Evolutionary conservation across 2,329 filamentous ascomycete genomes (phyloP).

Genomic region (Curvularia lunata): DNA sequence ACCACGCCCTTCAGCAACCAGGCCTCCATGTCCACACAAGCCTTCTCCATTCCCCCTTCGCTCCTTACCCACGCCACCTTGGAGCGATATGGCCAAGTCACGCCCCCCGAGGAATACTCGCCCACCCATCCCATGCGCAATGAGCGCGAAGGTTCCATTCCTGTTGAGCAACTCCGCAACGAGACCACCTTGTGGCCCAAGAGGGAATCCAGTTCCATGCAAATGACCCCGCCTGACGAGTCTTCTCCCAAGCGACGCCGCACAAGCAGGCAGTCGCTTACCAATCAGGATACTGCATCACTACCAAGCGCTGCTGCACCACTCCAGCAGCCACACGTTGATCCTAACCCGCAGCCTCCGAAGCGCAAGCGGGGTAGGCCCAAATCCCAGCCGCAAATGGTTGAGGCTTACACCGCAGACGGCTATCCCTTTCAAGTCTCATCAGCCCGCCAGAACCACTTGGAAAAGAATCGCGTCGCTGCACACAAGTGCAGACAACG

Average conservation of each 20-base stretch:
- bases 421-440: slow-evolving; percentile 45
- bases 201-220: slow-evolving; percentile 13
- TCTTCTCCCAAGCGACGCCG: slow-evolving; percentile 38
- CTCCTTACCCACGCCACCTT: slow-evolving; percentile 37
- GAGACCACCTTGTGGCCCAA: slow-evolving; percentile 35
- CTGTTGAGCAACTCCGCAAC: slow-evolving; percentile 39
- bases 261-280: slow-evolving; percentile 25
- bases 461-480: slow-evolving; percentile 74
- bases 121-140: slow-evolving; percentile 26
- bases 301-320: slow-evolving; percentile 11
- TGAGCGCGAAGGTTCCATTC: slow-evolving; percentile 33
- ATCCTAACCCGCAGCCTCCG: slow-evolving; percentile 34
- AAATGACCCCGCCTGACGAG: slow-evolving; percentile 14
- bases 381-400: slow-evolving; percentile 43
- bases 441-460: slow-evolving; percentile 47
- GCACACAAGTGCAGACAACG: slow-evolving; percentile 78
- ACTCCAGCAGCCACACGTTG: slow-evolving; percentile 19
- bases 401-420: slow-evolving; percentile 41
- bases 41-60: slow-evolving; percentile 39
- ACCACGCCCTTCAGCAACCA: slow-evolving; percentile 21
- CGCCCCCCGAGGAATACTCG: slow-evolving; percentile 46
- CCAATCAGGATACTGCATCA: slow-evolving; percentile 15
- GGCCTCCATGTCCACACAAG: slow-evolving; percentile 9
- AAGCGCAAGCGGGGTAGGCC: slow-evolving; percentile 48
- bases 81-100: slow-evolving; percentile 46